phyloP scores from a whole-genome alignment of 768 basidiomycete species.

The Rhizopogon vulgaris region DNA sequence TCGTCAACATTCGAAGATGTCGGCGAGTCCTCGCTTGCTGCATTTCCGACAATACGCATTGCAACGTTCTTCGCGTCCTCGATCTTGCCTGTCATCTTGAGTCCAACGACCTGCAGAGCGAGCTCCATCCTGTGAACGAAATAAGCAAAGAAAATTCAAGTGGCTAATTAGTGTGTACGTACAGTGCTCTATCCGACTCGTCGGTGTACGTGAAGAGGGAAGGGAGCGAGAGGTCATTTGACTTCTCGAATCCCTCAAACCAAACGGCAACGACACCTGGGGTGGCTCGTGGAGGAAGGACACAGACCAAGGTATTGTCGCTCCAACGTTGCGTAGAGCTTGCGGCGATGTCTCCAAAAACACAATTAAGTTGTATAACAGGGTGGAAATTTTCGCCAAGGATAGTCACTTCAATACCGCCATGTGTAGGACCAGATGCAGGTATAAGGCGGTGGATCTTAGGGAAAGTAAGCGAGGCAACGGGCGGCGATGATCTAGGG shows the following conservation, averaged over 20 bases:
- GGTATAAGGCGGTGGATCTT: constrained; percentile 85
- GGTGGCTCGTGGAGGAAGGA: constrained; percentile 74
- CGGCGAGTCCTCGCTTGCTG: constrained; percentile 47
- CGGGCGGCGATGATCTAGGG: constrained; percentile 39
- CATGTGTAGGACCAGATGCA: constrained; percentile 77
- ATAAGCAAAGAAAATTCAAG: constrained; percentile 9
- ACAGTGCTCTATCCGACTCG: constrained; percentile 85
- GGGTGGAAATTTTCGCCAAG: constrained; percentile 88
- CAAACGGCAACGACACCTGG: constrained; percentile 88
- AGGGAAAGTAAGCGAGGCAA: constrained; percentile 49
- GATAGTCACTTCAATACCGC: constrained; percentile 92
- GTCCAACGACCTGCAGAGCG: constrained; percentile 88
- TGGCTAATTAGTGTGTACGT: constrained; percentile 28
- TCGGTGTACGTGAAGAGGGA: constrained; percentile 87
- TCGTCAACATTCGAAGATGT: constrained; percentile 29
- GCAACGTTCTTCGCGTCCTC: constrained; percentile 92
- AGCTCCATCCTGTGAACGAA: constrained; percentile 74
- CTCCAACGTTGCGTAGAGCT: constrained; percentile 89
- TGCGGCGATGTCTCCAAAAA: constrained; percentile 81
- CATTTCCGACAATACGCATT: constrained; percentile 81
- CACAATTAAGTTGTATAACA: constrained; percentile 60
- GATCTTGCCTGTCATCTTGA: constrained; percentile 95
- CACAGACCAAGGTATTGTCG: constrained; percentile 87
- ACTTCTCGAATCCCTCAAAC: constrained; percentile 71
- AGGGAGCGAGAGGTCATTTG: constrained; percentile 45